Conservation (phyloP, 2,329 filamentous ascomycete species). For the Phaeomoniella chlamydospora region DNA sequence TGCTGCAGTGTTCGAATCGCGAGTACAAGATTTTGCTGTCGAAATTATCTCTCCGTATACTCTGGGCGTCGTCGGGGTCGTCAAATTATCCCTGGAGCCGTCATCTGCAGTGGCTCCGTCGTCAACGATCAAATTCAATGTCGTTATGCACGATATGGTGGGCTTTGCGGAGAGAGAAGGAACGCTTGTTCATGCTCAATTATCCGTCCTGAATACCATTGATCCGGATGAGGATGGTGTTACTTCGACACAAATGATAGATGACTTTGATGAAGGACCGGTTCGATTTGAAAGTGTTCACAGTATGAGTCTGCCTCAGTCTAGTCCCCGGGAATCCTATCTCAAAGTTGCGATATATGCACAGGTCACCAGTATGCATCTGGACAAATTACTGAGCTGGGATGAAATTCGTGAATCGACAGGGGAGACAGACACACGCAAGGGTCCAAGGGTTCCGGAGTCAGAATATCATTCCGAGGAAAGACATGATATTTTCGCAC, state of each 20-base stretch:
- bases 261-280: conserved; percentile 81
- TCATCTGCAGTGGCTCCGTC: conserved; percentile 85
- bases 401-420: conserved; percentile 85
- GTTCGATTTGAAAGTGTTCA: conserved; percentile 95
- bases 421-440: conserved; percentile 40
- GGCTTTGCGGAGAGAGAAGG: conserved; percentile 94
- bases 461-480: conserved; percentile 89
- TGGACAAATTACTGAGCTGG: conserved; percentile 96
- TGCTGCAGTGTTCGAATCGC: conserved; percentile 81
- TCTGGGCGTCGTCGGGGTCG: conserved; percentile 74
- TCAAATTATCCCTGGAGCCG: conserved; percentile 81
- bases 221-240: conserved; percentile 81
- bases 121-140: conserved; percentile 92
- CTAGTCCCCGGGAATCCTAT: conserved; percentile 57
- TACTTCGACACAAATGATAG: conserved; percentile 89
- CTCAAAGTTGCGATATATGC: conserved; percentile 85
- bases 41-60: conserved; percentile 91
- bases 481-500: conserved; percentile 79
- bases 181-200: conserved; percentile 85
- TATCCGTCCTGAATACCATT: conserved; percentile 77
- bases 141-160: conserved; percentile 91
- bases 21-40: conserved; percentile 84
- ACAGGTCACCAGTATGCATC: conserved; percentile 78
- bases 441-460: conserved; percentile 56
- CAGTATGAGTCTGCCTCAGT: conserved; percentile 85